Percentiles rank a stretch among this genome's conserved stretches.
phyloP scores from a whole-genome alignment of 2,329 filamentous ascomycete species.

The Penicillium aurantiogriseum region DNA sequence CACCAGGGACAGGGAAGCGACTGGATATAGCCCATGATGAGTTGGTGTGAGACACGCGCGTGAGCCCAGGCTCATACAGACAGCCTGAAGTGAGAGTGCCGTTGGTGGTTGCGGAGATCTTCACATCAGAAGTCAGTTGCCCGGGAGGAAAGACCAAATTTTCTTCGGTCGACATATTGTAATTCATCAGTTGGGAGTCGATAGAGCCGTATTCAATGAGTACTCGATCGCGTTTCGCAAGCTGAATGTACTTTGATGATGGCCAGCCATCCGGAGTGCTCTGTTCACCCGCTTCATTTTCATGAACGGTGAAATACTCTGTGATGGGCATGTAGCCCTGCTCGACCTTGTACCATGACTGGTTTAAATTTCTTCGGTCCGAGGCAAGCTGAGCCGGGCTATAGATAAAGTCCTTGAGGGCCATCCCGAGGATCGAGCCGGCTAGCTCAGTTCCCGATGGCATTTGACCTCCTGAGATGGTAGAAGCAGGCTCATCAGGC shows the following conservation, averaged over 20 bases:
- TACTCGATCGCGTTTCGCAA: conserved; percentile 54
- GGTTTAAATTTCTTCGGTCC: conserved; percentile 58
- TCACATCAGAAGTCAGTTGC: conserved; percentile 43
- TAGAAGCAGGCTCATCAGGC: conserved; percentile 44
- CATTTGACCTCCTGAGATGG: conserved; percentile 43
- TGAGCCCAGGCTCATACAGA: conserved; percentile 48
- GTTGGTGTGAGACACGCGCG: conserved; percentile 46
- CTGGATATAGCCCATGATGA: conserved; percentile 53
- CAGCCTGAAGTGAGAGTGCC: conserved; percentile 54
- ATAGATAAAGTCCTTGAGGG: conserved; percentile 54
- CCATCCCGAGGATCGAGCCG: conserved; percentile 48
- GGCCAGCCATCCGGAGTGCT: conserved; percentile 64
- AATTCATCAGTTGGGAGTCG: conserved; percentile 57
- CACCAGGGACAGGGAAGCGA: conserved; percentile 29
- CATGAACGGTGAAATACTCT: conserved; percentile 53
- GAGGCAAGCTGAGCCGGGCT: conserved; percentile 49
- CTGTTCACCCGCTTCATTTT: conserved; percentile 34
- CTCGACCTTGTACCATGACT: conserved; percentile 54
- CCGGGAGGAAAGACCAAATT: conserved; percentile 51
- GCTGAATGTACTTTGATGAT: conserved; percentile 57
- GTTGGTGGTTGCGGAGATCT: conserved; percentile 35
- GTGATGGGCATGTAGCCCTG: conserved; percentile 46
- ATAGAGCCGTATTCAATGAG: conserved; percentile 56
- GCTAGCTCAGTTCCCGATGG: conserved; percentile 48
- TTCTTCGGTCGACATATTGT: conserved; percentile 55